Evolutionary conservation across 192 early-diverging fungal genomes (phyloP), one percentile per base, ranked within the genome.

Genomic region (Podochytrium sp.): DNA sequence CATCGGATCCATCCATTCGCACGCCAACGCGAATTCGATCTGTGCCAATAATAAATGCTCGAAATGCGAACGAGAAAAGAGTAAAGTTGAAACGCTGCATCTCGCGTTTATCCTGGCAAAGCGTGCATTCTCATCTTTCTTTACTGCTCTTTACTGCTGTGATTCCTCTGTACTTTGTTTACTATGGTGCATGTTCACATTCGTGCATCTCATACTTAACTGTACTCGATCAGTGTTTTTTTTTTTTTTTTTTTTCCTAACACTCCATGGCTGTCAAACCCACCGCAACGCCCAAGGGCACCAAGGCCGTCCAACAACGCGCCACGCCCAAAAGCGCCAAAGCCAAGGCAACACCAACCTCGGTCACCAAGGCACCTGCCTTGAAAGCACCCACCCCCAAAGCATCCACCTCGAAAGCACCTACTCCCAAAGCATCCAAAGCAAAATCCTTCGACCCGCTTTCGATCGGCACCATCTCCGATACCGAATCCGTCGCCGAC

Each of bases 361-460:
- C 27, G 60, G 60, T 5, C 27, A 32, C 63, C 63, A 65, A 49
- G 29, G 40, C 35, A 33, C 10, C 34, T 5, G 60, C 60, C 29
- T 37, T 18, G 32, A 62, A 27, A 5, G n/a, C 29, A 20, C 43
- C 43, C 43, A 47, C 43, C 12, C 43, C 43, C 20, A 47, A 10
- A 10, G n/a, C 43, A 14, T 47, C 43, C 10, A 47, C 43, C 20
- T 47, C 55, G 6, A 57, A 57, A 57, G 10, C 55, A 57, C 14
- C 55, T 16, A 2, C 39, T 6, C 0, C 43, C 25, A 65, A 47
- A 40, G 63, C 63, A 1, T 20, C 43, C 23, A 65, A 41, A 65
- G n/a, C 38, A 47, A 71, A 59, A 0, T 29, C 39, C 38, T 83
- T 83, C 67, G 81, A 83, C 53, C 81, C 81, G 20, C 66, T 83